These are phyloP conservation scores for Phragmites australis DNA, from an alignment of 176 grass and related monocot genomes.

Conservation along the genomic window DNA sequence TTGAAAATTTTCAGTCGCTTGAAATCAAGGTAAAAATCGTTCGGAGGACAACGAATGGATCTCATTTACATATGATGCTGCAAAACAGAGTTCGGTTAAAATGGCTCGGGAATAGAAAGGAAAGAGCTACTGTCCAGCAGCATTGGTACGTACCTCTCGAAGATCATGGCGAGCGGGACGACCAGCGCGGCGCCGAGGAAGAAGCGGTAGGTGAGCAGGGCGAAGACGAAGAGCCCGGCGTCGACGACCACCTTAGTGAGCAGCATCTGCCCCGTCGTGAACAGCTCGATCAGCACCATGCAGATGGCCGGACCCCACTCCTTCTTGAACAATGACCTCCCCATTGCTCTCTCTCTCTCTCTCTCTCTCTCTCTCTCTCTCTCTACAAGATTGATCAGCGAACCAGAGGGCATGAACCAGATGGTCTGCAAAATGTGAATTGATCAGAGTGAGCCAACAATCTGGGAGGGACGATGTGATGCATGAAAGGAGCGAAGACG, in stretches of 20 bases:
- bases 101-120: not conserved
- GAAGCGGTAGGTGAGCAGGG: conserved; percentile 52
- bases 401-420: too few species aligned
- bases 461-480: too few species aligned
- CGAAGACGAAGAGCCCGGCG: conserved; percentile 54
- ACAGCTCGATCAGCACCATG: conserved; percentile 55
- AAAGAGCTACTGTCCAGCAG: not conserved
- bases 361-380: not conserved
- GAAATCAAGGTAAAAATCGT: too few species aligned
- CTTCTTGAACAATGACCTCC: not conserved
- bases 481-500: not conserved
- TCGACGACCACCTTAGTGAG: conserved; percentile 50
- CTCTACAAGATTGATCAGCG: not conserved
- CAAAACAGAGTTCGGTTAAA: too few species aligned
- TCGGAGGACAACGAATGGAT: too few species aligned
- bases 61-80: not conserved
- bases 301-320: conserved; percentile 51
- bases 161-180: conserved; percentile 35
- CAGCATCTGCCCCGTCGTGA: conserved; percentile 57
- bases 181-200: conserved; percentile 23
- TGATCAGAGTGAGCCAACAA: not conserved
- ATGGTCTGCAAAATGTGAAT: not conserved
- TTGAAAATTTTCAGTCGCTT: too few species aligned
- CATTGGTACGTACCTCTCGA: not conserved
- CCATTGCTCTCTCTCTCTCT: not conserved